Conservation (phyloP, 768 basidiomycete genomes). For the Rhodocollybia butyracea region DNA sequence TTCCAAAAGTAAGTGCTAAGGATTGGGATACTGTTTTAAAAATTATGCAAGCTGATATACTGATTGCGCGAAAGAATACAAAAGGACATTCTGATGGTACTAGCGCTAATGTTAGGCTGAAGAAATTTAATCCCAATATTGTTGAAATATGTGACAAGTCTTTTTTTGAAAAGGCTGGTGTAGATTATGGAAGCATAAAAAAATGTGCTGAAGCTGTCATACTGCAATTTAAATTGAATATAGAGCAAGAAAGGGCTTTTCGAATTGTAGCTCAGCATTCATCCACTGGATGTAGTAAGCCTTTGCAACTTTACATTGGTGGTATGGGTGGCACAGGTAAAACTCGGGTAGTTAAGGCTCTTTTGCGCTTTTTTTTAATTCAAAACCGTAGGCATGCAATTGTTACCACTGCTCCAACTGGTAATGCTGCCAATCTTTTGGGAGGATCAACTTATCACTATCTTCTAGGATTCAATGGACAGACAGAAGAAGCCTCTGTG, state of each 20-base stretch:
- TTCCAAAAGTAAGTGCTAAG: neutral
- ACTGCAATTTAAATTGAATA: conserved; percentile 18
- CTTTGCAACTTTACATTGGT: conserved; percentile 29
- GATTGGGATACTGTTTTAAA: neutral
- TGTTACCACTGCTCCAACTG: conserved; percentile 21
- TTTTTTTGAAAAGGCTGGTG: too few species aligned
- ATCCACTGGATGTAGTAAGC: conserved; percentile 7
- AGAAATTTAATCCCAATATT: conserved; percentile 7
- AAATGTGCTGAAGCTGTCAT: conserved; percentile 7
- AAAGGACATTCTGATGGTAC: too few species aligned
- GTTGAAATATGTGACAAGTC: conserved; percentile 20
- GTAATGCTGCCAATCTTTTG: conserved; percentile 17
- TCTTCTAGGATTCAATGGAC: conserved; percentile 16
- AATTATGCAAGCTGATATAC: neutral
- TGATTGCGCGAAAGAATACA: neutral
- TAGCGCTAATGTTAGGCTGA: neutral
- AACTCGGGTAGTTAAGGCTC: conserved; percentile 25
- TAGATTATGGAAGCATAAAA: neutral
- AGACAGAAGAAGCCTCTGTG: neutral
- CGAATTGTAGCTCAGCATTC: conserved; percentile 26
- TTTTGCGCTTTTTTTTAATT: conserved; percentile 17
- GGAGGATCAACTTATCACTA: conserved; percentile 24
- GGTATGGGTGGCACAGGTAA: conserved; percentile 34
- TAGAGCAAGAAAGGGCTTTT: conserved; percentile 29
- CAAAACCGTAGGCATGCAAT: conserved; percentile 10